A percentile compares a stretch with the other conserved stretches of the same genome.
phyloP scores from a whole-genome alignment of 2,329 filamentous ascomycete species.

The Cladosporium sp. region DNA sequence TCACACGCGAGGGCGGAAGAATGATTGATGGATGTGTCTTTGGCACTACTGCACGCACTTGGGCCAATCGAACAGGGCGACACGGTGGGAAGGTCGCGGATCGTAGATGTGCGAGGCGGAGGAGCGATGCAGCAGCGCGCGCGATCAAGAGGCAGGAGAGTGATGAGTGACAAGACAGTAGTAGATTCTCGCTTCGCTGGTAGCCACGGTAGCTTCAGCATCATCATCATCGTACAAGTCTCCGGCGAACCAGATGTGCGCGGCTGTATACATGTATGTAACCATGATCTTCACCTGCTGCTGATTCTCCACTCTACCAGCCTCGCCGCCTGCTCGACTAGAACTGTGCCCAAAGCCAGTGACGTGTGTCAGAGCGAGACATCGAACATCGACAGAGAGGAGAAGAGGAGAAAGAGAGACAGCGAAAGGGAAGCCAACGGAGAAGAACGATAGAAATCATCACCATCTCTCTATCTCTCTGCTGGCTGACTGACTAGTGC shows the following conservation, averaged over 20 bases:
- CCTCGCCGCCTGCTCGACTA: neutral
- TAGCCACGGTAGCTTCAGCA: too few species aligned
- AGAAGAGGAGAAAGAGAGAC: too few species aligned
- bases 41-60: neutral
- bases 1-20: neutral
- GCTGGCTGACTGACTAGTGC: too few species aligned
- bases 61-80: neutral
- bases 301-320: neutral
- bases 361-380: neutral
- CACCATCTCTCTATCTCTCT: too few species aligned
- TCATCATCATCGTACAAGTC: too few species aligned
- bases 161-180: neutral
- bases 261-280: slow-evolving; percentile 3
- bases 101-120: slow-evolving; percentile 7
- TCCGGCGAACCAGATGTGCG: too few species aligned
- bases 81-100: slow-evolving; percentile 1
- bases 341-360: neutral
- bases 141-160: too few species aligned
- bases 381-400: too few species aligned
- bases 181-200: neutral
- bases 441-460: too few species aligned
- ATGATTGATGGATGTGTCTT: neutral
- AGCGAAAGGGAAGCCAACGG: too few species aligned
- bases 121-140: slow-evolving; percentile 3
- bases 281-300: slow-evolving; percentile 4